Evolutionary conservation across 2,329 filamentous ascomycete genomes (phyloP), one percentile per base, ranked within the genome.

Genomic region (Sarocladium oryzae): DNA sequence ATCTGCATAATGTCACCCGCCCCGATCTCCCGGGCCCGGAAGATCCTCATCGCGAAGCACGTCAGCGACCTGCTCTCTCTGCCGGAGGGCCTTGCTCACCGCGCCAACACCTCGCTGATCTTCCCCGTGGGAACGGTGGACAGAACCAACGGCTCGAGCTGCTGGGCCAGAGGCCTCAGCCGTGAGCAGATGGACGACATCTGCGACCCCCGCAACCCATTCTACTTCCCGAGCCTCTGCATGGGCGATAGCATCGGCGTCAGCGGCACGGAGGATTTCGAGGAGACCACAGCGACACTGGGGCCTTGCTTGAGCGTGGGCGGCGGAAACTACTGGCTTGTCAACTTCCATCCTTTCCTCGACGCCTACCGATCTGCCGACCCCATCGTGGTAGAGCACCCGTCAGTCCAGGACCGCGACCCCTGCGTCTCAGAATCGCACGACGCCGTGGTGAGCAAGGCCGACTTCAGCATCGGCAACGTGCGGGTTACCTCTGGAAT

Each of bases 241-340:
- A 74, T 74, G 70, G 71, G 71, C 2, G 71, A 74, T 46, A 73
- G 70, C 53, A 71, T 74, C 35, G 71, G 71, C 8, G 60, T 69
- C 13, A 56, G 52, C 5, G 63, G 63, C 1, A 59, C 58, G 13
- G 62, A 58, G 3, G 52, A 54, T 4, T 61, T 60, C 49, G 60
- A 64, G 1, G 68, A 71, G 32, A 64, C 60, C 32, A 72, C 69
- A 0, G 68, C 70, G 15, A 74, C 71, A 1, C 57, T 74, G 6
- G 71, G 71, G 0, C 71, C 71, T 1, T 70, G 68, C 24, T 51
- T 74, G 5, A 58, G 59, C 9, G 58, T 73, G 1, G 66, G 63
- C 3, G 69, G 66, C 4, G 65, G 60, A 0, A 66, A 53, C 50
- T 73, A 66, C 52, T 74, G 71, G 71, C 58, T 74, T 2, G 68